These are phyloP conservation scores for Ascochyta koolunga DNA, from an alignment of 2,329 filamentous ascomycete genomes.

Conservation along the genomic window DNA sequence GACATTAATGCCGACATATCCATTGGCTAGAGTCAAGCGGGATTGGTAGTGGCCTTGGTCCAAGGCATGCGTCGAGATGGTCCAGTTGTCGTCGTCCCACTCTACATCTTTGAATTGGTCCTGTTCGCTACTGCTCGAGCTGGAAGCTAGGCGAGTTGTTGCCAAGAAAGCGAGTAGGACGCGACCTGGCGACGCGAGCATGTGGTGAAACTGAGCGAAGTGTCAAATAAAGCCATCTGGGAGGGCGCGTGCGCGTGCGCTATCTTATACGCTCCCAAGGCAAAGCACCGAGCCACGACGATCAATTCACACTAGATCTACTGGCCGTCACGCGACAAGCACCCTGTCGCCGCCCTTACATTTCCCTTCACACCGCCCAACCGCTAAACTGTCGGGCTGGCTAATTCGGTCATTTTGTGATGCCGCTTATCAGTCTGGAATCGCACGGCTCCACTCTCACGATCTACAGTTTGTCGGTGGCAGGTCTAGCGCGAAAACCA, in stretches of 20 bases:
- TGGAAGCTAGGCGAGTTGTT: conserved; percentile 7
- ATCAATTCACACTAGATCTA: conserved; percentile 1
- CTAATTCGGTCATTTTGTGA: conserved; percentile 1
- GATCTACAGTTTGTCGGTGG: neutral
- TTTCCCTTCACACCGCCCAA: conserved; percentile 6
- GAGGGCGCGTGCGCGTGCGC: neutral
- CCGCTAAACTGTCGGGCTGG: conserved; percentile 9
- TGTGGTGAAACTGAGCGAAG: neutral
- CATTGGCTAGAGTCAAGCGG: conserved; percentile 61
- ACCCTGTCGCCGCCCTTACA: neutral
- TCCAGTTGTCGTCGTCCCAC: conserved; percentile 66
- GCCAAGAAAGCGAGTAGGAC: conserved; percentile 18
- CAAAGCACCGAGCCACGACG: neutral
- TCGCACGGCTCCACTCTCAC: conserved; percentile 7
- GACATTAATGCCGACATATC: conserved; percentile 69
- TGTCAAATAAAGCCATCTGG: neutral
- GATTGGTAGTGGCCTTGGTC: conserved; percentile 66
- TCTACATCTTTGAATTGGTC: conserved; percentile 52
- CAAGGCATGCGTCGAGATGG: conserved; percentile 58
- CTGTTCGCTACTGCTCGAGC: conserved; percentile 29
- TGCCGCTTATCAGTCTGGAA: conserved; percentile 2
- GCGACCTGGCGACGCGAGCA: conserved; percentile 12
- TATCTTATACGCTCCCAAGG: conserved; percentile 1
- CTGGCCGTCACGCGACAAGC: conserved; percentile 2
- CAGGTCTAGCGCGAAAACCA: conserved; percentile 1